These are phyloP conservation scores for Solanum clarkiae DNA, from an alignment of 257 asterid species.

Conservation along the genomic window DNA sequence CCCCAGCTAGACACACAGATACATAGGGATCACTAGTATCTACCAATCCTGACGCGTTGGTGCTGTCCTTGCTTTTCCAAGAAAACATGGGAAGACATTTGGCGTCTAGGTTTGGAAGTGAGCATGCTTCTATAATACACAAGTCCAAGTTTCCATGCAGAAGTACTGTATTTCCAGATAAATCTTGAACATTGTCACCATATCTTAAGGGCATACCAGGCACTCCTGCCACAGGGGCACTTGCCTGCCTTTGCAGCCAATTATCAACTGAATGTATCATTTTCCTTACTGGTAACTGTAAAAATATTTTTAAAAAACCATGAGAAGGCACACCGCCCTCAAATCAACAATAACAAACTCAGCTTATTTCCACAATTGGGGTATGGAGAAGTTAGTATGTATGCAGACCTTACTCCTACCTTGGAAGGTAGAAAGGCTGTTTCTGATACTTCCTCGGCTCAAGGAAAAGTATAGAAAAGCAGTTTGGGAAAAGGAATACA, in stretches of 20 bases:
- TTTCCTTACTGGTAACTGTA: not conserved
- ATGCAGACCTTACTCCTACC: no score
- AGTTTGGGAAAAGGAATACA: no score
- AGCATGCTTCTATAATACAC: slow-evolving; percentile 56
- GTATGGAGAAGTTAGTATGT: no score
- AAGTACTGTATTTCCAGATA: slow-evolving; percentile 1
- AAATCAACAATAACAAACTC: no score
- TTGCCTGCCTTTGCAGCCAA: slow-evolving; percentile 1
- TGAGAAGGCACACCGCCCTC: not conserved
- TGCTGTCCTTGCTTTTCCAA: slow-evolving; percentile 1
- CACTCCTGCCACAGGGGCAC: not conserved
- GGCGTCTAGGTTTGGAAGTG: slow-evolving; percentile 75
- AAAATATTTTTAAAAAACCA: not conserved
- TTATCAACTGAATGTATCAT: not conserved
- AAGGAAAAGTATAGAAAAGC: not conserved
- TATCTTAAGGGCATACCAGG: not conserved
- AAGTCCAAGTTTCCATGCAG: slow-evolving; percentile 93
- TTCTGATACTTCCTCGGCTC: not conserved
- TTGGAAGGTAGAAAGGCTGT: not conserved
- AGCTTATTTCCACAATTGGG: no score
- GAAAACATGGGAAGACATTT: slow-evolving; percentile 41
- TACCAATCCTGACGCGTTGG: slow-evolving; percentile 21
- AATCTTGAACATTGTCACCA: not conserved
- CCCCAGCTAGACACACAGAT: slow-evolving; percentile 73
- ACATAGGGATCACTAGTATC: slow-evolving; percentile 97